These are phyloP conservation scores for Aspergillus arachidicola DNA, from an alignment of 2,329 filamentous ascomycete species.

Conservation along the genomic window DNA sequence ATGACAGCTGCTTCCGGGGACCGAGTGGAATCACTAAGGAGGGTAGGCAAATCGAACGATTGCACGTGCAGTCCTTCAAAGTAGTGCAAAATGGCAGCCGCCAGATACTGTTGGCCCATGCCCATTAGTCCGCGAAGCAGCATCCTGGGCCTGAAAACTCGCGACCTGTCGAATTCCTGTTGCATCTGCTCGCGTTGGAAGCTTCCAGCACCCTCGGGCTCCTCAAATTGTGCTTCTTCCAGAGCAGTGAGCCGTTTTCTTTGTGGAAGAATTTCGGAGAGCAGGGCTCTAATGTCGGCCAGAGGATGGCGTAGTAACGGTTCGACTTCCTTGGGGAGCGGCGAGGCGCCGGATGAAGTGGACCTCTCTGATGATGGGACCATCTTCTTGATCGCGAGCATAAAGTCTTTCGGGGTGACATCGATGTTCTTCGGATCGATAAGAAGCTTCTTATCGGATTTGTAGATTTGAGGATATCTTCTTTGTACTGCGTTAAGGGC, in stretches of 20 bases:
- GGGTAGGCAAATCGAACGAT: slow-evolving; percentile 85
- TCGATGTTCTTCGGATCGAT: slow-evolving; percentile 84
- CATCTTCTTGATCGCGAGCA: slow-evolving; percentile 95
- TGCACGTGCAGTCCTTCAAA: slow-evolving; percentile 94
- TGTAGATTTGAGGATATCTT: slow-evolving; percentile 95
- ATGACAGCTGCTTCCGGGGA: slow-evolving; percentile 87
- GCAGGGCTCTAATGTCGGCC: slow-evolving; percentile 64
- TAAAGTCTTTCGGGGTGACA: slow-evolving; percentile 91
- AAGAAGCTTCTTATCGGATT: slow-evolving; percentile 82
- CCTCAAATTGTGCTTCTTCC: slow-evolving; percentile 91
- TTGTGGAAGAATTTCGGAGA: slow-evolving; percentile 78
- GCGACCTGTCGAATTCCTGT: slow-evolving; percentile 80
- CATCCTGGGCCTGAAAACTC: slow-evolving; percentile 85
- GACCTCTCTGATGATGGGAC: slow-evolving; percentile 92
- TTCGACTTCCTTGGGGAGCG: slow-evolving; percentile 77
- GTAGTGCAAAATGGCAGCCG: slow-evolving; percentile 81
- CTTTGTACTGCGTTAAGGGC: slow-evolving; percentile 94
- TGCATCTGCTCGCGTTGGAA: slow-evolving; percentile 80
- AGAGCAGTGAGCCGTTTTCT: slow-evolving; percentile 86
- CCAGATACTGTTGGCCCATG: slow-evolving; percentile 92
- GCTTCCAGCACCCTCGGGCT: slow-evolving; percentile 77
- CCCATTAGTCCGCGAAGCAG: slow-evolving; percentile 79
- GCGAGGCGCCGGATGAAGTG: slow-evolving; percentile 78
- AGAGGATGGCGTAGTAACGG: slow-evolving; percentile 78
- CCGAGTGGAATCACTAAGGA: slow-evolving; percentile 79